Base-by-base conservation (phyloP, 805 yeast genomes). In the Candida chilensis region DNA sequence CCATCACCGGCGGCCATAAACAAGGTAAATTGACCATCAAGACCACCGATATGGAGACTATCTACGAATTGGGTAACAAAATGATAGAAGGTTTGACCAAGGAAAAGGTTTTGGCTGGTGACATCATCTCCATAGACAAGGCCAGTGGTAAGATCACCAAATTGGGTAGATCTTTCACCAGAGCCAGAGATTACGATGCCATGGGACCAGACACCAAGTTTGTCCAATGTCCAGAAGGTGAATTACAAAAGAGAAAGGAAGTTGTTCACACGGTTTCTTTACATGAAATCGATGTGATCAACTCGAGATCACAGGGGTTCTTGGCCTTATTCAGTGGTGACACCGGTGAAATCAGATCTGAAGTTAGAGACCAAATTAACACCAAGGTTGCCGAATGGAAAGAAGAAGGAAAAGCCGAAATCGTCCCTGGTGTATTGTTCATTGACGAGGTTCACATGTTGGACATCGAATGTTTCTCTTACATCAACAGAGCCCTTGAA, bases 361-460 rank as follows among this genome's bases (percentile, higher is more conserved):
- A 92, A 55, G 87, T 92, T 17, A 78, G 99, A 56, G 94, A 85
- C 44, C 97, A 92, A 64, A 94, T 92, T 52, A 92, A 92, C 61
- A 78, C 88, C 27, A 88, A 92, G 60, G 96, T 92, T 31, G 94
- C 94, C 14, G 96, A 92, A 60, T 92, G 96, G 95, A 86, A 83
- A 48, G 97, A 92, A 60, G 97, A 92, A 66, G 97, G 98, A 36
- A 92, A 92, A 57, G 98, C 98, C 8, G 94, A 90, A 53, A 86
- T 92, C 40, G 86, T 86, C 25, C 97, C 98, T 10, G 99, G 99
- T 45, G 99, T 92, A 12, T 65, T 92, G 44, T 92, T 92, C 56
- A 87, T 92, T 44, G 99, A 92, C 57, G 99, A 92, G 62, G 96
- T 88, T 30, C 95, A 92, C 60, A 92, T 92, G 97, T 74, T 92